These are phyloP conservation scores for Tetrapisispora arboricola DNA, from an alignment of 805 yeast genomes.

Conservation along the genomic window DNA sequence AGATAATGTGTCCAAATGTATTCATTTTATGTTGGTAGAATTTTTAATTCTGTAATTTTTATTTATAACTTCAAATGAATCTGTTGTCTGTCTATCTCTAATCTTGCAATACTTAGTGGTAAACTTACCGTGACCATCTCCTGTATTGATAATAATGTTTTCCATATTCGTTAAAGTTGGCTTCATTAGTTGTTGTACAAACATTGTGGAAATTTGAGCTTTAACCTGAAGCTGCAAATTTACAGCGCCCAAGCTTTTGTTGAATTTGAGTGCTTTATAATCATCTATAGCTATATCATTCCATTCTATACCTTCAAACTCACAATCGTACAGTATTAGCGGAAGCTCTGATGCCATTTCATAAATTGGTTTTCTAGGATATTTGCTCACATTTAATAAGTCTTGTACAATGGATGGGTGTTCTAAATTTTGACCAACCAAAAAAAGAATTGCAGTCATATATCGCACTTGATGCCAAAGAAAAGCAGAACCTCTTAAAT, in stretches of 20 bases:
- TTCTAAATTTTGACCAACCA: slow-evolving; percentile 75
- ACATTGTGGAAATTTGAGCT: slow-evolving; percentile 39
- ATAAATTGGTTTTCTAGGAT: slow-evolving; percentile 65
- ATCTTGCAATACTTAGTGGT: slow-evolving; percentile 49
- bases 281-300: slow-evolving; percentile 20
- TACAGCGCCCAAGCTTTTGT: slow-evolving; percentile 37
- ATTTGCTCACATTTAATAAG: slow-evolving; percentile 45
- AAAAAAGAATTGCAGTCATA: slow-evolving; percentile 75
- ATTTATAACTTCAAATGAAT: slow-evolving; percentile 60
- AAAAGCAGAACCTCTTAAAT: slow-evolving; percentile 80
- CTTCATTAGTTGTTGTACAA: slow-evolving; percentile 32
- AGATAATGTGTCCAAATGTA: too few relatives aligned
- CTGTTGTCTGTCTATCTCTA: slow-evolving; percentile 44
- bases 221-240: slow-evolving; percentile 51
- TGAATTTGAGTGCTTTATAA: slow-evolving; percentile 33
- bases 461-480: slow-evolving; percentile 97
- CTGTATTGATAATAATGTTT: slow-evolving; percentile 41
- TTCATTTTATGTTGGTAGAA: slow-evolving; percentile 9
- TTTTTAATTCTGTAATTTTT: slow-evolving; percentile 45
- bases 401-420: slow-evolving; percentile 43
- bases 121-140: slow-evolving; percentile 72
- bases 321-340: slow-evolving; percentile 75
- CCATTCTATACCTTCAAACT: slow-evolving; percentile 67
- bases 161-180: slow-evolving; percentile 15
- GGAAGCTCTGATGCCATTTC: slow-evolving; percentile 90